Evolutionary conservation across 169 alveolate genomes (phyloP).

Genomic region (Pseudocohnilembus persalinus): DNA sequence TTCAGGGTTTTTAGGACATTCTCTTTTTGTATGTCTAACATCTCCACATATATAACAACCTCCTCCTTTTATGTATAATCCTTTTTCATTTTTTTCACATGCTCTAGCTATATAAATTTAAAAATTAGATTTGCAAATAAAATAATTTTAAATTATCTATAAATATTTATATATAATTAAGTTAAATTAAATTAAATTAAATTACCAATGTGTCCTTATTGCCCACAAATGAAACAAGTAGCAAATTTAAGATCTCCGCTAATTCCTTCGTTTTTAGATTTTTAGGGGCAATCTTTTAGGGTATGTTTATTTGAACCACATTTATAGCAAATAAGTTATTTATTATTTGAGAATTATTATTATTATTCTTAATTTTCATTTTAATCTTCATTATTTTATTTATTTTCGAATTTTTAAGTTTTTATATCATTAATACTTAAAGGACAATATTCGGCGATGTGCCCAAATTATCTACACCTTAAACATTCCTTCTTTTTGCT

Average conservation of each 20-base stretch:
- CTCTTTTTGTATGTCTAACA: slow-evolving; percentile 50
- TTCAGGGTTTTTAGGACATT: slow-evolving; percentile 62
- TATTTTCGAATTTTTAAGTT: background rate
- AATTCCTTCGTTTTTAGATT: slow-evolving; percentile 41
- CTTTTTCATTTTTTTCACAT: slow-evolving; percentile 65
- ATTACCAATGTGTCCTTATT: slow-evolving; percentile 60
- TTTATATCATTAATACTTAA: slow-evolving; percentile 11
- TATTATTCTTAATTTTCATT: slow-evolving; percentile 13
- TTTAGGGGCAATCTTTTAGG: slow-evolving; percentile 50
- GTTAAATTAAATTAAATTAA: too few relatives aligned
- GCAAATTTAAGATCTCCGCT: slow-evolving; percentile 56
- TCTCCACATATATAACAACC: slow-evolving; percentile 62
- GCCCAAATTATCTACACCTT: slow-evolving; percentile 61
- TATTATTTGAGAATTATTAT: slow-evolving; percentile 7
- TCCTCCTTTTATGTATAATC: slow-evolving; percentile 65
- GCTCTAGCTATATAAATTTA: slow-evolving; percentile 20
- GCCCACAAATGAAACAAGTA: slow-evolving; percentile 58
- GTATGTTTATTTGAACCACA: slow-evolving; percentile 62
- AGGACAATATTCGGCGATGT: slow-evolving; percentile 59
- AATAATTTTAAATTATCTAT: too few relatives aligned
- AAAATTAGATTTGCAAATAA: too few relatives aligned
- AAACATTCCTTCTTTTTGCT: slow-evolving; percentile 55
- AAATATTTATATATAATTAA: too few relatives aligned
- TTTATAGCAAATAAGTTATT: slow-evolving; percentile 52
- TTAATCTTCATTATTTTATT: background rate